Conservation (phyloP, 331 rosid genomes). For the Acacia pycnantha region DNA sequence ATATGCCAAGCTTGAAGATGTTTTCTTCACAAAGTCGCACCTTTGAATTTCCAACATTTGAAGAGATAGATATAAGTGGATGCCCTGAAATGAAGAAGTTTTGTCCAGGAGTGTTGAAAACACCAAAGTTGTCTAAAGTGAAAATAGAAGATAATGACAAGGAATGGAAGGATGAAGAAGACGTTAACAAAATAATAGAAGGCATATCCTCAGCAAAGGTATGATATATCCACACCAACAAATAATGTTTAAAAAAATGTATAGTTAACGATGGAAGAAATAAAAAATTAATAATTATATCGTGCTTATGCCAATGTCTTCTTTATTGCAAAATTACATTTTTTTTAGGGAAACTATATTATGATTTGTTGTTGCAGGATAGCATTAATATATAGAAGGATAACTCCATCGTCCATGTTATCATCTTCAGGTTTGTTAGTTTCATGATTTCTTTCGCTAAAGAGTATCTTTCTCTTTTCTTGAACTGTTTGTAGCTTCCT, state of each 20-base stretch:
- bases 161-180: not conserved
- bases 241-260: not conserved
- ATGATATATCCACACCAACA: not conserved
- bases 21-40: not conserved
- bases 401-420: no score
- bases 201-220: not conserved
- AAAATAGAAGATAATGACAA: not conserved
- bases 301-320: not conserved
- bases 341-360: no score
- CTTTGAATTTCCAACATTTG: not conserved
- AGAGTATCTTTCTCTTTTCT: no score
- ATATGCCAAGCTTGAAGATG: not conserved
- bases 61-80: accelerated
- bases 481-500: no score
- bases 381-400: no score
- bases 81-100: not conserved
- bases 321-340: no score
- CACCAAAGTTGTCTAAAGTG: not conserved
- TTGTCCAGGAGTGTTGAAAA: not conserved
- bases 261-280: accelerated
- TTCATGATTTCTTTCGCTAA: not conserved
- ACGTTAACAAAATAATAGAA: not conserved
- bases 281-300: not conserved
- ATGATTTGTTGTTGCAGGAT: no score
- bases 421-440: no score